Conservation (phyloP, 495 filamentous ascomycete genomes). For the Hypoxylon subgilvum region DNA sequence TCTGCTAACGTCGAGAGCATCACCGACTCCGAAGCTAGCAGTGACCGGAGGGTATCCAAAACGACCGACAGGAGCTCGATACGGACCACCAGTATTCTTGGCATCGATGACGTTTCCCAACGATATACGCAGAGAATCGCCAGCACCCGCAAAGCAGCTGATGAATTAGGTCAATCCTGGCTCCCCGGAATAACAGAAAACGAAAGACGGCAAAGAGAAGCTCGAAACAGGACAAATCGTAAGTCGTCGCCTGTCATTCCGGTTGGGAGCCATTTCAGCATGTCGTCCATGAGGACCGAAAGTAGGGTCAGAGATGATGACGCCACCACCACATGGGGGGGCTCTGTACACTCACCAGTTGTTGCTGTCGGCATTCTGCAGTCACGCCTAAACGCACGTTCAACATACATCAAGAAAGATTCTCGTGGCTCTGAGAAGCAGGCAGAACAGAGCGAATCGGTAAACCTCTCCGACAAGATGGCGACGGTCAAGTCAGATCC, state of each 20-base stretch:
- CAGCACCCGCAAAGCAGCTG: slow-evolving; percentile 40
- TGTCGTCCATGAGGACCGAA: slow-evolving; percentile 43
- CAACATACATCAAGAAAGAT: slow-evolving; percentile 42
- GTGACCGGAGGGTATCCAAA: slow-evolving; percentile 29
- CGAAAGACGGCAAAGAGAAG: slow-evolving; percentile 11
- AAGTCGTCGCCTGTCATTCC: slow-evolving; percentile 49
- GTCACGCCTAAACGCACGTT: slow-evolving; percentile 39
- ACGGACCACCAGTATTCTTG: slow-evolving; percentile 47
- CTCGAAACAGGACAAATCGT: slow-evolving; percentile 39
- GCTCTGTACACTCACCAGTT: slow-evolving; percentile 50
- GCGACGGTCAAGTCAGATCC: background rate
- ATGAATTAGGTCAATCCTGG: slow-evolving; percentile 49
- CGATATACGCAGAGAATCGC: slow-evolving; percentile 11
- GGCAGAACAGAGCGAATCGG: slow-evolving; percentile 2
- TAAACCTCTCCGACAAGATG: background rate
- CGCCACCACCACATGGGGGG: slow-evolving; percentile 50
- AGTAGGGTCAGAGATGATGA: slow-evolving; percentile 44
- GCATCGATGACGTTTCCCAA: slow-evolving; percentile 47
- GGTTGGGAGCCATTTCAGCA: slow-evolving; percentile 33
- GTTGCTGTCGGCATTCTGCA: slow-evolving; percentile 44
- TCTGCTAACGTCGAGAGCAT: background rate
- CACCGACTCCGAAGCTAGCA: background rate
- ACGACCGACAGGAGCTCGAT: slow-evolving; percentile 45
- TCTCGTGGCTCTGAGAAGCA: slow-evolving; percentile 9
- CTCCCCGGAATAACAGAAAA: slow-evolving; percentile 44